Base-by-base conservation (phyloP, 73 alveolate genomes). In the Diophrys appendiculata region DNA sequence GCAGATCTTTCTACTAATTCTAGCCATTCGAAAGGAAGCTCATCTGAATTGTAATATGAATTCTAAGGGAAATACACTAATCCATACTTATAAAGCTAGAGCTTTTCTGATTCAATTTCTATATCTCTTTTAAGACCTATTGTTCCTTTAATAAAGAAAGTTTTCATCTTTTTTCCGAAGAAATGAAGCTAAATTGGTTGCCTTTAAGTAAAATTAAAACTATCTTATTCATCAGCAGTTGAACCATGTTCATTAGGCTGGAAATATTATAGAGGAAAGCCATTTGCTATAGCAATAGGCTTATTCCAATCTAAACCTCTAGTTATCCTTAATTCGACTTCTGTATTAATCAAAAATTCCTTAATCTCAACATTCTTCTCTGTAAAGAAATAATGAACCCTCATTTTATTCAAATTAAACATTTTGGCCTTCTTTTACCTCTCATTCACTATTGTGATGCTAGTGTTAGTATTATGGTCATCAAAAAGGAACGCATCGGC, bases 301-400 rank as follows among this genome's bases (percentile, higher is more conserved):
- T 76, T 78, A 29, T 83, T 88, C 95, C 97, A 92, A 54, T 89
- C 91, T 24, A 89, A 77, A 0, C 97, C 97, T 65, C 69, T 85
- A 65, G 94, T 88, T 3, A 92, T 35, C 76, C 95, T 88, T 68
- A 92, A 60, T 56, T 92, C 91, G 1, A 92, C 77, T 73, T 92
- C 92, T 3, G 95, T 83, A 32, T 92, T 92, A 28, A 72, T 69
- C 1, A 92, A 55, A 68, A 92, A 92, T 32, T 77, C 81, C 68
- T 85, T 83, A 32, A 92, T 77, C 26, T 78, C 84, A 18, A 60
- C 81, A 31, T 70, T 32, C 24, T 80, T 78, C 74, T 88, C 92
- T 29, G 92, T 86, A 74, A 92, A 92, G 80, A 89, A 89, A 60
- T 89, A 92, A 74, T 92, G 97, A 3, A 92, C 95, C 65, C 97